These are phyloP conservation scores for Plasmodium falciparum DNA, from an alignment of 169 alveolate species.

Conservation along the genomic window DNA sequence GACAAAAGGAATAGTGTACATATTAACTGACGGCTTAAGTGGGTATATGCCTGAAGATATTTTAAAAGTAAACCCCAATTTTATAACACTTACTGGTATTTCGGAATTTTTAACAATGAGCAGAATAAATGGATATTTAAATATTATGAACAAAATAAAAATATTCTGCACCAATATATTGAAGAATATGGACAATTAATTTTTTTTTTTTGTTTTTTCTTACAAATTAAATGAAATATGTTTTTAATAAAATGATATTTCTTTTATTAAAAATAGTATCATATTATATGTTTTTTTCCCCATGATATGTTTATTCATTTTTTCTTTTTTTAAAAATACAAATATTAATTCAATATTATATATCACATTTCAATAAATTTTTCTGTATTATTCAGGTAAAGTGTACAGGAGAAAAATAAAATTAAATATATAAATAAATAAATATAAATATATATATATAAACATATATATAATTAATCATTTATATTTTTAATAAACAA, in stretches of 20 bases:
- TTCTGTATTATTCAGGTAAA: too few species aligned
- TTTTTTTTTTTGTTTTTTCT: constrained; percentile 9
- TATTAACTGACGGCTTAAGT: constrained; percentile 73
- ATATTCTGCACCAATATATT: constrained; percentile 35
- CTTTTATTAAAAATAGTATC: too few species aligned
- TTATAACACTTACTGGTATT: constrained; percentile 66
- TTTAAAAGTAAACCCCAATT: constrained; percentile 65
- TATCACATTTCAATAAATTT: too few species aligned
- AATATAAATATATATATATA: too few species aligned
- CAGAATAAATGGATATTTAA: constrained; percentile 73
- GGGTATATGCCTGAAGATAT: constrained; percentile 71
- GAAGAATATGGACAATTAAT: constrained; percentile 23
- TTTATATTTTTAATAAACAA: too few species aligned
- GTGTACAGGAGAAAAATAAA: too few species aligned
- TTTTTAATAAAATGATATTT: too few species aligned
- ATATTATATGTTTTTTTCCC: too few species aligned
- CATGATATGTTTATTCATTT: too few species aligned
- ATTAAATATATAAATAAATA: too few species aligned
- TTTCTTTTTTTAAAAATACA: neutral
- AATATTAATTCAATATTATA: too few species aligned
- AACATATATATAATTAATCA: too few species aligned
- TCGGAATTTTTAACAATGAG: constrained; percentile 77
- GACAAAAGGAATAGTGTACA: constrained; percentile 76
- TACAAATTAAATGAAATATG: neutral
- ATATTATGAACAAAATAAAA: constrained; percentile 74